Evolutionary conservation across 345 rosid species (phyloP).

Genomic region (Arabidopsis suecica): DNA sequence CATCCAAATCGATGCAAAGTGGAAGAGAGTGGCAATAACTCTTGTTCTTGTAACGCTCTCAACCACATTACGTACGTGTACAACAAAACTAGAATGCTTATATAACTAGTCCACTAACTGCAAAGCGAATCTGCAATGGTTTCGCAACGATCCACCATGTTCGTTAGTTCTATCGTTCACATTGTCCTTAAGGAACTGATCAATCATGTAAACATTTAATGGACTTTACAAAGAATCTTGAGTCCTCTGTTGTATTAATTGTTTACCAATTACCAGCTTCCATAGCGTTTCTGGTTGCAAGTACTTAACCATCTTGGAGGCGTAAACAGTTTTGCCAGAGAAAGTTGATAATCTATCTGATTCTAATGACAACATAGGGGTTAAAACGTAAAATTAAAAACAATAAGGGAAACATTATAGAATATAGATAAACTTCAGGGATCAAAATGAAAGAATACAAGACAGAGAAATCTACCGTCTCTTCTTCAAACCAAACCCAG

Average conservation of each 20-base stretch:
- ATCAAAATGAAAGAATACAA: slow-evolving; percentile 11
- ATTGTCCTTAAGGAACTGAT: neutral
- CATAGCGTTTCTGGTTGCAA: neutral
- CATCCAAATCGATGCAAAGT: neutral
- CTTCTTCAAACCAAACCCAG: slow-evolving; percentile 31
- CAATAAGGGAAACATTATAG: neutral
- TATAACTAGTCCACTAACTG: neutral
- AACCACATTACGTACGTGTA: neutral
- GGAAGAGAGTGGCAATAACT: slow-evolving; percentile 4
- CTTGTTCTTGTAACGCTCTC: neutral
- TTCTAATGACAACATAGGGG: neutral
- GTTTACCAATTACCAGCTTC: neutral
- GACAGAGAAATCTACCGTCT: slow-evolving; percentile 28
- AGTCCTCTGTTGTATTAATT: neutral
- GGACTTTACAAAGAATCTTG: too few relatives aligned
- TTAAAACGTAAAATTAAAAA: neutral
- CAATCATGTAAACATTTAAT: neutral
- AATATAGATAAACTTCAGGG: slow-evolving; percentile 11
- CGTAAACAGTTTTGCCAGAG: too few relatives aligned
- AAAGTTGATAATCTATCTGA: too few relatives aligned
- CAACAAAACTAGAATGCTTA: slow-evolving; percentile 2
- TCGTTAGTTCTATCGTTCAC: too few relatives aligned
- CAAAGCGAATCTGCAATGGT: neutral
- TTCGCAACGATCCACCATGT: neutral
- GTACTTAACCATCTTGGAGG: neutral